Evolutionary conservation across 257 asterid species (phyloP), one percentile per base, ranked within the genome.

Genomic region (Solanum stenotomum): DNA sequence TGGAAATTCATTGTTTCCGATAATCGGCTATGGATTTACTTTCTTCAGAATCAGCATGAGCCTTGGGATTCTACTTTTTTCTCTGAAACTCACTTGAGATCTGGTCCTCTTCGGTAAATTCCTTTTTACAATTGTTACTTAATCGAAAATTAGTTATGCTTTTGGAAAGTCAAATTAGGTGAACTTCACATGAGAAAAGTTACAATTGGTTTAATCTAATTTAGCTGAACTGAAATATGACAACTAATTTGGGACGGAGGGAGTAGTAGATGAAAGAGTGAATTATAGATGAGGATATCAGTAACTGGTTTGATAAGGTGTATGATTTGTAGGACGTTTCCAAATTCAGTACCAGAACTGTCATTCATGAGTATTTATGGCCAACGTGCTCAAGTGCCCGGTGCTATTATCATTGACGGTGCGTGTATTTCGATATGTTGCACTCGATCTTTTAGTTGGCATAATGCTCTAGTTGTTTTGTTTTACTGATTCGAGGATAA

Each of bases 361-460:
- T 94, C 99, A 44, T 95, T 94, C 92, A 94, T 94, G 97, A 97
- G 94, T 82, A 93, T 95, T 37, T 96, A 91, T 92, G 96, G 98
- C 89, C 98, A 94, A 87, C 98, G 99, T 5, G 90, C 91, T 63
- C 96, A 93, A 90, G 94, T 93, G 56, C 98, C 98, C 44, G 99
- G 99, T 72, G 96, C 99, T 88, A 88, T 95, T 86, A 94, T 97
- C 67, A 94, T 97, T 87, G 99, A 97, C 81, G 99, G 99, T 96
- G 91, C 78, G 93, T 89, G 63, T 81, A 31, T 87, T 71, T 25
- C 44, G 34, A 49, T 85, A 71, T 63, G 29, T 25, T 86, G 12
- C 70, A 72, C 52, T 49, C 29, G 4, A 46, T 68, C 14, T 83
- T 78, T 44, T 31, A 27, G 63, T 85, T 38, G 22, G 8, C 25